phyloP scores from a whole-genome alignment of 2,329 filamentous ascomycete species.

The Tolypocladium tundrense region DNA sequence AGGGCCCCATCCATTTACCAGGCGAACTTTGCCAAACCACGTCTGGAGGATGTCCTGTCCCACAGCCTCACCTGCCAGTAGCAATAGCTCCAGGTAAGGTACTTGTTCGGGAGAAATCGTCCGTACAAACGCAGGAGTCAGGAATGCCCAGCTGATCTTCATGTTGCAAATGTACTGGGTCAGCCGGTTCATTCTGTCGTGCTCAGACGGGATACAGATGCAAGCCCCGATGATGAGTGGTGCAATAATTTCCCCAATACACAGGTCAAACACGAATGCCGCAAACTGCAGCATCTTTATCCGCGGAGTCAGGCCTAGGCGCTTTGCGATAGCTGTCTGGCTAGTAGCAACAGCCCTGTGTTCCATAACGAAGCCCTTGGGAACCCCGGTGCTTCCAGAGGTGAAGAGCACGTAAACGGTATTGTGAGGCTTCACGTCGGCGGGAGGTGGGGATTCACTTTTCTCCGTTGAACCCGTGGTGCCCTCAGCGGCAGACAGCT shows the following conservation, averaged over 20 bases:
- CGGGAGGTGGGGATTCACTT: not conserved
- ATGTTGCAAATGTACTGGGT: constrained; percentile 1
- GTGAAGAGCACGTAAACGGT: constrained; percentile 8
- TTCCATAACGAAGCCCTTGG: constrained; percentile 10
- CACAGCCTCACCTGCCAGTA: constrained; percentile 5
- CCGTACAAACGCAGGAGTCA: constrained; percentile 5
- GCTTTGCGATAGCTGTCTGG: not conserved
- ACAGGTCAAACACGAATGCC: constrained; percentile 6
- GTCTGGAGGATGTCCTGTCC: constrained; percentile 2
- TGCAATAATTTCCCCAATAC: constrained; percentile 2
- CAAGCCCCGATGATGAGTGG: constrained; percentile 4
- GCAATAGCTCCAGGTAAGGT: constrained; percentile 1
- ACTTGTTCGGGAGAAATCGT: constrained; percentile 2
- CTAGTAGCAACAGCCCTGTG: constrained; percentile 4
- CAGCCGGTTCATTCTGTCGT: constrained; percentile 1
- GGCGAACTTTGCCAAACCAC: constrained; percentile 2
- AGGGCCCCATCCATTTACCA: constrained; percentile 7
- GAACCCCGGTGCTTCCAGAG: constrained; percentile 7
- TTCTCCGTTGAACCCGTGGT: not conserved
- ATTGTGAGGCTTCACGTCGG: not conserved
- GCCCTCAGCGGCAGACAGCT: not conserved
- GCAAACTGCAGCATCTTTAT: constrained; percentile 5
- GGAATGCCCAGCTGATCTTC: not conserved
- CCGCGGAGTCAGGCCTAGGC: not conserved
- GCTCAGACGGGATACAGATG: constrained; percentile 6